Conservation (phyloP, 1,284 basidiomycete species). For the Acaromyces ingoldii region DNA sequence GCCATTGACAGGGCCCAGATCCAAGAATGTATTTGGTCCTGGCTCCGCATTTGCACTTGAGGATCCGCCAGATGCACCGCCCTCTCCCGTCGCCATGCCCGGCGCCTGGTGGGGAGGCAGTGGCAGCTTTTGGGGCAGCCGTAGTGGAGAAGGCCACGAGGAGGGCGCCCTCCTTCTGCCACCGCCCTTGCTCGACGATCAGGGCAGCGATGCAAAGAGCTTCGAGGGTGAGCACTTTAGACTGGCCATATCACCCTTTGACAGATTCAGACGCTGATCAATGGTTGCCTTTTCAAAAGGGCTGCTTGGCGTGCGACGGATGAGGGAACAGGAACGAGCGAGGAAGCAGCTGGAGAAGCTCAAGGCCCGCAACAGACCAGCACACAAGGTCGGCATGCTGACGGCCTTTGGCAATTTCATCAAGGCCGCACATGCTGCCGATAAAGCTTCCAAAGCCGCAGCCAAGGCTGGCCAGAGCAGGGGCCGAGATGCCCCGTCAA, state of each 20-base stretch:
- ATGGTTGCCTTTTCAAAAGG: conserved; percentile 16
- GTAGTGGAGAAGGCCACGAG: conserved; percentile 26
- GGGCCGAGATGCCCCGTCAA: neutral
- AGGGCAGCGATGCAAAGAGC: conserved; percentile 30
- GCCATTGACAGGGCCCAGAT: neutral
- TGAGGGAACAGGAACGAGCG: conserved; percentile 37
- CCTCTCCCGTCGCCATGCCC: conserved; percentile 45
- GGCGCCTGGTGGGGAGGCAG: conserved; percentile 42
- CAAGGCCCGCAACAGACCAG: conserved; percentile 37
- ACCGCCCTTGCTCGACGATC: conserved; percentile 43
- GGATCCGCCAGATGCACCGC: conserved; percentile 32
- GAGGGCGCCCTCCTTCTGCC: conserved; percentile 43
- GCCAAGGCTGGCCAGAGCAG: neutral
- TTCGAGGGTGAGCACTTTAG: conserved; percentile 19
- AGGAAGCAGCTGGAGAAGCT: conserved; percentile 34
- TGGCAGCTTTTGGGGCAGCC: conserved; percentile 20
- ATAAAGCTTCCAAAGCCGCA: conserved; percentile 11
- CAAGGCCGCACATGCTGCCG: conserved; percentile 44
- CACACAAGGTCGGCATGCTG: conserved; percentile 41
- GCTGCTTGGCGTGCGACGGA: conserved; percentile 39
- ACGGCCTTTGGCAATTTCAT: conserved; percentile 47
- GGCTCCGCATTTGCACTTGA: conserved; percentile 21
- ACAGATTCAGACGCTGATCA: too few species aligned
- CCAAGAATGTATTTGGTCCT: conserved; percentile 21
- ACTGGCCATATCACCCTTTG: too few species aligned